Evolutionary conservation across 2,329 filamentous ascomycete genomes (phyloP).

Genomic region (Cladosporium austrohemisphaericum): DNA sequence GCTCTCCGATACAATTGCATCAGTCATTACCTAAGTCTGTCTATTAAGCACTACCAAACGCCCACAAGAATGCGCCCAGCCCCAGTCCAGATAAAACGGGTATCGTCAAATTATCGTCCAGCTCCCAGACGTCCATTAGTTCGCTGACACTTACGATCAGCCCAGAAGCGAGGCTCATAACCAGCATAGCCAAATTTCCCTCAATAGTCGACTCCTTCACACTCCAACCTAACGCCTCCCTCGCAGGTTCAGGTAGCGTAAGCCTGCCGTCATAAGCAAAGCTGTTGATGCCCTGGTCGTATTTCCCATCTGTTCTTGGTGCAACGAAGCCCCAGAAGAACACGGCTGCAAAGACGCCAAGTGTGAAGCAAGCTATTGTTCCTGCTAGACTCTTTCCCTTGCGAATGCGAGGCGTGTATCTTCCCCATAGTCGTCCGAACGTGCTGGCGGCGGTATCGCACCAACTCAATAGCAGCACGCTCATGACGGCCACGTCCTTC

Average conservation of each 20-base stretch:
- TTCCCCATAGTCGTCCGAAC: constrained; percentile 83
- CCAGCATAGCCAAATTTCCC: constrained; percentile 68
- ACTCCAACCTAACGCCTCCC: constrained; percentile 59
- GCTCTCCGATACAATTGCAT: too few relatives aligned
- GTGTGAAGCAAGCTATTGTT: constrained; percentile 74
- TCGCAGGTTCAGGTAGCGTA: constrained; percentile 60
- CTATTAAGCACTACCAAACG: constrained; percentile 58
- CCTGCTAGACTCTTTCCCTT: constrained; percentile 89
- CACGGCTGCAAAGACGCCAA: constrained; percentile 77
- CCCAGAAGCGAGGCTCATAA: constrained; percentile 85
- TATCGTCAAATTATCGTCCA: constrained; percentile 98
- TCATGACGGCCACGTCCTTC: constrained; percentile 88
- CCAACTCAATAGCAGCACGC: constrained; percentile 88
- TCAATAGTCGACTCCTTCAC: constrained; percentile 58
- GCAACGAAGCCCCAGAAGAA: constrained; percentile 87
- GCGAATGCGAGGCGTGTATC: constrained; percentile 80
- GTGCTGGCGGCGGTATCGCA: constrained; percentile 97
- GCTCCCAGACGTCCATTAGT: constrained; percentile 83
- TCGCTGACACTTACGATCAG: constrained; percentile 84
- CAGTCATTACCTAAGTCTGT: too few relatives aligned
- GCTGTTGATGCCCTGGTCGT: constrained; percentile 46
- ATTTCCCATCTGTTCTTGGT: constrained; percentile 44
- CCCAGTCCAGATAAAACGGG: constrained; percentile 84
- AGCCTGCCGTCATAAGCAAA: constrained; percentile 81
- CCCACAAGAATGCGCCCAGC: constrained; percentile 85